Evolutionary conservation across 208 protist genomes (phyloP), one percentile per base, ranked within the genome.

Genomic region (Acanthamoeba triangularis): DNA sequence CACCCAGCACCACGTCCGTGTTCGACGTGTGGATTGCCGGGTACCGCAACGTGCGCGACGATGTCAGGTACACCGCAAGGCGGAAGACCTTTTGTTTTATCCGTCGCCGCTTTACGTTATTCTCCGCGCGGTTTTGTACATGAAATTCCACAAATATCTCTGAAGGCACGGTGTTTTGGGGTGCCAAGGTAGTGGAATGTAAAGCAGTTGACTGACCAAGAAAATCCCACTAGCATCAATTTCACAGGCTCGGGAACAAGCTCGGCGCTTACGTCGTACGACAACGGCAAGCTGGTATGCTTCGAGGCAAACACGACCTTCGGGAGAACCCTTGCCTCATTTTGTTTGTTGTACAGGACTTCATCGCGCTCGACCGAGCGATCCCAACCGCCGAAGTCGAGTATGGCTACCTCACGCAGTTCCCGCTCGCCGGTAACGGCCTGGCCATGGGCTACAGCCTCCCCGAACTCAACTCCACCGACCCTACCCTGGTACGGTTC

Each of bases 371-470:
- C 11, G 35, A 76, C 35, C 67, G 67, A 1, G 30, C 11, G 11
- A 20, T 76, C 18, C 67, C 67, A 1, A 23, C 28, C n/a, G 35
- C 7, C 3, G 59, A 65, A 7, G 76, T 30, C 23, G 33, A 76
- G 30, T 76, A 76, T n/a, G 67, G 67, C 8, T 33, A 41, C 14
- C 67, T 76, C 35, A 41, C 67, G 11, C 35, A 41, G 30, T 76
- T 85, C 44, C 76, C 76, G 8, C 20, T 85, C 7, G 41, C 30
- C 4, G 76, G 76, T 8, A 11, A 85, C 8, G 76, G n/a, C 1
- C 44, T 85, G 7, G 76, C 41, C 25, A 85, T 85, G 76, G 14
- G 16, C 44, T 85, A 85, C 76, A 85, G 41, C 41, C 35, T 85
- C 41, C 23, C 76, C 7, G 35, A 23, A 6, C 76, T 85, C 41